phyloP scores from a whole-genome alignment of 192 early-diverging fungal genomes.

The Entrophospora sp. region DNA sequence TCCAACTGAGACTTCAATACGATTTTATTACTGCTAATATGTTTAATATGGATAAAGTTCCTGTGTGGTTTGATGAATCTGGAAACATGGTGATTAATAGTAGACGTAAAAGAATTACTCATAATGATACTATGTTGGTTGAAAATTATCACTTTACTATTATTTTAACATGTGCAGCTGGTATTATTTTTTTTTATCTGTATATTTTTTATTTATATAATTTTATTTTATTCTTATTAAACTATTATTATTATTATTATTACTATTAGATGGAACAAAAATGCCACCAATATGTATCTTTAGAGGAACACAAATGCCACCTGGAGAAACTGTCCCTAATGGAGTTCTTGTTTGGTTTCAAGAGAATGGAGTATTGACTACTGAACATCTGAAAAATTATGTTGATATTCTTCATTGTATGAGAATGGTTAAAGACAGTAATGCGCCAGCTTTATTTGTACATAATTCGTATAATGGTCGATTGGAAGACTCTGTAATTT shows the following conservation, averaged over 20 bases:
- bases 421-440: not conserved
- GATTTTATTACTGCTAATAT: not conserved
- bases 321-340: not conserved
- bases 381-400: not conserved
- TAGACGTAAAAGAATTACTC: not conserved
- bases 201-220: not conserved
- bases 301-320: not conserved
- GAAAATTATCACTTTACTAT: not conserved
- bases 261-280: not conserved
- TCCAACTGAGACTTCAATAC: not conserved
- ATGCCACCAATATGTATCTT: not conserved
- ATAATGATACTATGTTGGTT: not conserved
- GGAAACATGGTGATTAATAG: not conserved
- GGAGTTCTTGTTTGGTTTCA: conserved; percentile 2
- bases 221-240: not conserved
- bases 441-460: not conserved
- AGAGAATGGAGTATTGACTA: not conserved
- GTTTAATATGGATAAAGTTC: not conserved
- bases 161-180: not conserved
- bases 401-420: not conserved
- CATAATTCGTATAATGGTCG: not conserved
- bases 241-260: not conserved
- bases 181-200: not conserved
- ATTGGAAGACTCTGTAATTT: not conserved
- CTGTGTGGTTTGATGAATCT: not conserved